Conservation (phyloP, 805 yeast genomes). For the Wickerhamomyces sydowiorum region DNA sequence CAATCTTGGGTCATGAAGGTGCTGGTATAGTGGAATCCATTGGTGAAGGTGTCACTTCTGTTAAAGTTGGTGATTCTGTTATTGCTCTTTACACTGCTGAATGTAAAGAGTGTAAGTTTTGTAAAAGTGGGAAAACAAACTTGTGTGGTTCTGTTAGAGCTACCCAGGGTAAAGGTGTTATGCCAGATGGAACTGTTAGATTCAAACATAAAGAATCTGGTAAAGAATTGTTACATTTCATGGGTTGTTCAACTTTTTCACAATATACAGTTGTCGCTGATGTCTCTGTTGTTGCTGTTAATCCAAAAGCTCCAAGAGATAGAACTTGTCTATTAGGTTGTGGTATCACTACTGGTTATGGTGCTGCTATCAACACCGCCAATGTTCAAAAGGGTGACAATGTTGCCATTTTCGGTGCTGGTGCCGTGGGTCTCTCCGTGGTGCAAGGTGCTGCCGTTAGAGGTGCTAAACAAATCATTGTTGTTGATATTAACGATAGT, state of each 20-base stretch:
- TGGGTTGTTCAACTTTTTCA: slow-evolving; percentile 97
- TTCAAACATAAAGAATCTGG: slow-evolving; percentile 73
- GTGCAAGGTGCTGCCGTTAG: slow-evolving; percentile 90
- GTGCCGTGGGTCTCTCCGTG: slow-evolving; percentile 94
- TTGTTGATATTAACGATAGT: slow-evolving; percentile 78
- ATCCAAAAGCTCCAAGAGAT: slow-evolving; percentile 77
- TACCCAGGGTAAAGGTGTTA: slow-evolving; percentile 96
- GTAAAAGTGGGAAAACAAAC: slow-evolving; percentile 93
- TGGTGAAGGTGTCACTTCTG: slow-evolving; percentile 90
- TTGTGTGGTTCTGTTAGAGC: slow-evolving; percentile 93
- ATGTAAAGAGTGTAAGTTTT: slow-evolving; percentile 91
- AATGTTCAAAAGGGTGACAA: slow-evolving; percentile 86
- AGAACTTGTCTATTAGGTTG: slow-evolving; percentile 92
- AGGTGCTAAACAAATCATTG: slow-evolving; percentile 76
- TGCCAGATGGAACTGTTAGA: slow-evolving; percentile 98
- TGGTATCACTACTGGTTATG: slow-evolving; percentile 98
- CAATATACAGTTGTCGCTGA: slow-evolving; percentile 98
- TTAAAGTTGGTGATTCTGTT: slow-evolving; percentile 91
- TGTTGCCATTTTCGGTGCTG: slow-evolving; percentile 96
- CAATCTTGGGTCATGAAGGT: slow-evolving; percentile 94
- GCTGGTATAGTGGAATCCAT: slow-evolving; percentile 94
- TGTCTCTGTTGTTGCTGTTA: slow-evolving; percentile 90
- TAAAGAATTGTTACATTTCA: slow-evolving; percentile 79
- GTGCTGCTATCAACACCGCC: slow-evolving; percentile 95
- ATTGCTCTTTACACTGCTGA: slow-evolving; percentile 95